phyloP scores from a whole-genome alignment of 805 yeast species.

The Spathaspora girioi region DNA sequence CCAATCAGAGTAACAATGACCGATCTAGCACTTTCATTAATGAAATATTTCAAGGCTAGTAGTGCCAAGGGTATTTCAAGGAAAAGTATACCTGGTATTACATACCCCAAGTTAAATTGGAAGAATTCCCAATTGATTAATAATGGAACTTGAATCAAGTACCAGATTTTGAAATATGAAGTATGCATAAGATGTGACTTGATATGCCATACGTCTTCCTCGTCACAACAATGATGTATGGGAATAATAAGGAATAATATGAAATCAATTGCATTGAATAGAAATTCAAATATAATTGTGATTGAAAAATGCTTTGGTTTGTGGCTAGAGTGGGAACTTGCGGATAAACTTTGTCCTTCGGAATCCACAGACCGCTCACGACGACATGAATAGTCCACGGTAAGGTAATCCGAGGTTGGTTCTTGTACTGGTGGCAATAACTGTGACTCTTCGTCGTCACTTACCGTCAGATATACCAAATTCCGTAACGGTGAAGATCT shows the following conservation, averaged over 20 bases:
- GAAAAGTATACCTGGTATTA: background rate
- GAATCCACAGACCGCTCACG: background rate
- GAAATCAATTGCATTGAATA: conserved; percentile 10
- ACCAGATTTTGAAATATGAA: conserved; percentile 12
- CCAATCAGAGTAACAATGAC: conserved; percentile 14
- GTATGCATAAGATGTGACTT: conserved; percentile 2
- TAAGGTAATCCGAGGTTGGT: background rate
- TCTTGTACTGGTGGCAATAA: background rate
- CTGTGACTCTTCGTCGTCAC: background rate
- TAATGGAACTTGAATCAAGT: conserved; percentile 14
- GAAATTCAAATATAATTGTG: conserved; percentile 1
- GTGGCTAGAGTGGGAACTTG: too few species aligned
- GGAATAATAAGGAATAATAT: conserved; percentile 14
- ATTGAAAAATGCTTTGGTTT: background rate
- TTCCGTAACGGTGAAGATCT: background rate
- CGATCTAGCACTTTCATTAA: conserved; percentile 3
- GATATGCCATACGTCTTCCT: background rate
- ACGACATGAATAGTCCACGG: background rate
- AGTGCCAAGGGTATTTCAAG: conserved; percentile 6
- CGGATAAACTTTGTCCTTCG: too few species aligned
- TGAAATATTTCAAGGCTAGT: background rate
- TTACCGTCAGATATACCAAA: background rate
- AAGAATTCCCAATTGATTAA: conserved; percentile 16
- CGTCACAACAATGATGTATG: conserved; percentile 2
- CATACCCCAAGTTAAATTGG: conserved; percentile 4